Conservation (phyloP, 2,329 filamentous ascomycete species). For the Lasiodiplodia hormozganensis region DNA sequence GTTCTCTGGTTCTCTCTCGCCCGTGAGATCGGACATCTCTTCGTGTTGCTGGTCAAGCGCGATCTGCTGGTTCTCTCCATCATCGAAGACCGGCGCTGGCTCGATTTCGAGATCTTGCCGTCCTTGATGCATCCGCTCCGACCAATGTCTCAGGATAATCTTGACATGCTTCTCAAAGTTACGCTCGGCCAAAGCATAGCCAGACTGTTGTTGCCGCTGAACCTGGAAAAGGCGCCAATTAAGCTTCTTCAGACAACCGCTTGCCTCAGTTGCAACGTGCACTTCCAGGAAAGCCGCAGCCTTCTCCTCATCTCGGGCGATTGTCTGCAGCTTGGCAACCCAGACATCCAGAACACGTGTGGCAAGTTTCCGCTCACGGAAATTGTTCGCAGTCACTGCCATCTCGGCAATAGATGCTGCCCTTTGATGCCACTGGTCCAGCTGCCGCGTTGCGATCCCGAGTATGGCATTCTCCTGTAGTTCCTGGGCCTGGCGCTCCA, state of each 20-base stretch:
- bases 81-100: constrained; percentile 30
- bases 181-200: constrained; percentile 59
- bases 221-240: constrained; percentile 65
- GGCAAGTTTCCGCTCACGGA: constrained; percentile 39
- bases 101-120: constrained; percentile 34
- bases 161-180: constrained; percentile 63
- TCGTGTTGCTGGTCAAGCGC: background rate
- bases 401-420: constrained; percentile 38
- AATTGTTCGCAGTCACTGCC: constrained; percentile 37
- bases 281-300: constrained; percentile 56
- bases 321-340: constrained; percentile 38
- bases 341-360: constrained; percentile 37
- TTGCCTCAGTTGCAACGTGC: constrained; percentile 55
- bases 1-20: constrained; percentile 27
- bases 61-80: constrained; percentile 23
- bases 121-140: constrained; percentile 49
- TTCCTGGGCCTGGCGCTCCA: constrained; percentile 43
- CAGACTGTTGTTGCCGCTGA: constrained; percentile 58
- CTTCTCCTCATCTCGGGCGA: constrained; percentile 41
- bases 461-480: constrained; percentile 36
- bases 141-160: constrained; percentile 64
- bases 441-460: constrained; percentile 40
- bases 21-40: background rate
- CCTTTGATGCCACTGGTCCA: constrained; percentile 53
- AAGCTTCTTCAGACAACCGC: constrained; percentile 60